These are phyloP conservation scores for Hanseniaspora jakobsenii DNA, from an alignment of 805 yeast species.

Conservation along the genomic window DNA sequence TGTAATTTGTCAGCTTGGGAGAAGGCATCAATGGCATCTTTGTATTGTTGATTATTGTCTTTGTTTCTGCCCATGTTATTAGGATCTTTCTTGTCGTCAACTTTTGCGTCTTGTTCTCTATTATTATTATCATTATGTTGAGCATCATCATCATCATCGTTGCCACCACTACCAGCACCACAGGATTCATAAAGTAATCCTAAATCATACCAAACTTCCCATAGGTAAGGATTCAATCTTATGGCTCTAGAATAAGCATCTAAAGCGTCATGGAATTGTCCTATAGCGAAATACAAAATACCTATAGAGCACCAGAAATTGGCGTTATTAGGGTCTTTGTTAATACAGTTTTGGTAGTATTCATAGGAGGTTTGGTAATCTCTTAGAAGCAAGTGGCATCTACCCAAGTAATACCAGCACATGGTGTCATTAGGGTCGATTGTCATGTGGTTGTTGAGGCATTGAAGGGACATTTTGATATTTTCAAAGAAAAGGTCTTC, in stretches of 20 bases:
- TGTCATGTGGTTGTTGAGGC: slow-evolving; percentile 77
- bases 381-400: slow-evolving; percentile 92
- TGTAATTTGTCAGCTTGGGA: slow-evolving; percentile 92
- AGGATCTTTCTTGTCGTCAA: no score
- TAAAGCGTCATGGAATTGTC: slow-evolving; percentile 90
- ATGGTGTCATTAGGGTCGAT: slow-evolving; percentile 87
- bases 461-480: slow-evolving; percentile 68
- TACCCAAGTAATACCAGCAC: slow-evolving; percentile 92
- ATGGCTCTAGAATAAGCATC: slow-evolving; percentile 97
- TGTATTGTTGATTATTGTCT: slow-evolving; percentile 54
- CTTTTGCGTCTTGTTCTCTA: no score
- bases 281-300: slow-evolving; percentile 88
- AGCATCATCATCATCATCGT: no score
- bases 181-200: slow-evolving; percentile 96
- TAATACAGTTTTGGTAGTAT: slow-evolving; percentile 97
- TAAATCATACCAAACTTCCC: slow-evolving; percentile 97
- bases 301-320: slow-evolving; percentile 97
- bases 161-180: no score
- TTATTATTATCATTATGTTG: no score
- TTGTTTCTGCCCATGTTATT: no score
- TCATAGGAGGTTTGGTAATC: slow-evolving; percentile 95
- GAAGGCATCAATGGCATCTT: slow-evolving; percentile 93
- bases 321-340: slow-evolving; percentile 91
- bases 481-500: slow-evolving; percentile 49
- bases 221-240: slow-evolving; percentile 84